Evolutionary conservation across 1,139 yeast species (phyloP), one percentile per base, ranked within the genome.

Genomic region (Taiozyma sp.): DNA sequence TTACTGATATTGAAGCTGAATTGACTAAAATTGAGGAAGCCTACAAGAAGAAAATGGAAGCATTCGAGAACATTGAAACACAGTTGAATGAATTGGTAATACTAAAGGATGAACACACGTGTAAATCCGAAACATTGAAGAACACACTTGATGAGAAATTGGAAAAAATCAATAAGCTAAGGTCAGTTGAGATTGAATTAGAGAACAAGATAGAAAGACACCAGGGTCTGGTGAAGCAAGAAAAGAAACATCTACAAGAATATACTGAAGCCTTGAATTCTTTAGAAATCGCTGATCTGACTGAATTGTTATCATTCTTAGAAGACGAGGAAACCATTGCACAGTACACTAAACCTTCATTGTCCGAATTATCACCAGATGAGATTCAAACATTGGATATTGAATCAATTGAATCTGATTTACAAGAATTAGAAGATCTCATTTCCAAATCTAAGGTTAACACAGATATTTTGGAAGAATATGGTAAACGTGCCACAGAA

Each of bases 391-490:
- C 66, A 0, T 58, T 85, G 34, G 78, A 88, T 64, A 64, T 78
- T 46, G 81, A 76, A 6, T 68, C 64, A 3, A 69, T 89, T 14
- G 77, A 79, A 51, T 65, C 67, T 0, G 82, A 83, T 47, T 79
- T 90, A 43, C 78, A 72, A 8, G 72, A 70, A 23, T 67, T 88
- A 40, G 87, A 88, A 56, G 75, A 72, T 10, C 79, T 77, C 51
- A 74, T 88, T 64, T 77, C 77, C 16, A 76, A 76, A 38, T 80
- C 84, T 10, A 78, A 78, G 55, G 83, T 86, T 9, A 95, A 93
- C 65, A 75, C 86, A 54, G 92, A 86, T 54, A 80, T 89, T 3
- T 73, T 93, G 50, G 81, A 81, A 54, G 96, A 91, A 59, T 93
- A 91, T 65, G 86, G 89, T 1, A 67, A 71, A 47, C 81, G 95